Conservation (phyloP, 306 rosid species). For the Amphicarpaea edgeworthii region DNA sequence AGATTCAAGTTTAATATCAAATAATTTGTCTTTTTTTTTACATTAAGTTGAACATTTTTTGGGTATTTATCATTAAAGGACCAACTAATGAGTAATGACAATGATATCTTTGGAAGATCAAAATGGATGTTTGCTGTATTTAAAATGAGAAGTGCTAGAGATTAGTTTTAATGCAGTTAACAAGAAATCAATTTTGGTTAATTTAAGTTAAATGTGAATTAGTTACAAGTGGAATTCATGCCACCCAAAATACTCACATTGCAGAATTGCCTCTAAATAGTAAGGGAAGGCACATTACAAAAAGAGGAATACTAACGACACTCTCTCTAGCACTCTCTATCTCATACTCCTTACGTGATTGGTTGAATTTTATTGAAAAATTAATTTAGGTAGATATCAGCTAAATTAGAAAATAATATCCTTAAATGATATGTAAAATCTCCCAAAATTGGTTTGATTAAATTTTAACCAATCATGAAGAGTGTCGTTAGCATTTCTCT, state of each 20-base stretch:
- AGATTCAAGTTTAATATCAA: background rate
- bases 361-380: too few species aligned
- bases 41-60: background rate
- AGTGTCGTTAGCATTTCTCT: too few species aligned
- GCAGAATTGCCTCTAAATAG: background rate
- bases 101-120: background rate
- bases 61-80: background rate
- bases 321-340: too few species aligned
- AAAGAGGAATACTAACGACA: too few species aligned
- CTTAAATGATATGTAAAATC: too few species aligned
- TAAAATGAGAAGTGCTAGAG: background rate
- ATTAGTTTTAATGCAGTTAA: background rate
- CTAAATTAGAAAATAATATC: too few species aligned
- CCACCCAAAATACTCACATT: background rate
- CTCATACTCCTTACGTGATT: too few species aligned
- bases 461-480: too few species aligned
- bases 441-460: too few species aligned
- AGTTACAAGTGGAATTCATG: background rate
- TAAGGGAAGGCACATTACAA: background rate
- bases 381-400: too few species aligned
- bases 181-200: background rate
- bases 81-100: background rate
- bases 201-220: background rate
- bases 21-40: background rate
- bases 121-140: background rate